Evolutionary conservation across 345 rosid genomes (phyloP).

Genomic region (Citrus medica): DNA sequence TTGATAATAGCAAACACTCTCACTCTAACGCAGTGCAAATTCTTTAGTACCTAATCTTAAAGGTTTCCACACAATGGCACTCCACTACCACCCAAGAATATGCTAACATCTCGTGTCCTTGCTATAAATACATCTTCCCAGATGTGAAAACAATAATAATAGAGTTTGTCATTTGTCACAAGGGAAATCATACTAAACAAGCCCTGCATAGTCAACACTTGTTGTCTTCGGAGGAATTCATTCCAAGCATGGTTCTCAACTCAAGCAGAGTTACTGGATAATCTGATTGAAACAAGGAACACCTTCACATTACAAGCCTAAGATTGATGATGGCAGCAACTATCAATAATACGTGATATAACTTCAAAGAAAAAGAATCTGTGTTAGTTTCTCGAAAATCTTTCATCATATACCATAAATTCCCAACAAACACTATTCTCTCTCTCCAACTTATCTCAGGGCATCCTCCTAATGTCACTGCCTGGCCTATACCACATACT

Average conservation of each 20-base stretch:
- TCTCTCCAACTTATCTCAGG: not conserved
- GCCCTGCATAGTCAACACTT: not conserved
- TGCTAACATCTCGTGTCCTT: too few species aligned
- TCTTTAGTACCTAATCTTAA: too few species aligned
- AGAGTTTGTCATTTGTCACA: not conserved
- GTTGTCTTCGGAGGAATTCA: not conserved
- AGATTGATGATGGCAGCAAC: not conserved
- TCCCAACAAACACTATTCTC: not conserved
- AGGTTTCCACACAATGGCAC: too few species aligned
- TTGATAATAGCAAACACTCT: too few species aligned
- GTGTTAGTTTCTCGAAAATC: not conserved
- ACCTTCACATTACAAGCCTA: not conserved
- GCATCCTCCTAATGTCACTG: not conserved
- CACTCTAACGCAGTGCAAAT: too few species aligned
- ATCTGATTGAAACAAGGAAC: not conserved
- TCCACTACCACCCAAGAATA: too few species aligned
- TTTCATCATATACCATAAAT: not conserved
- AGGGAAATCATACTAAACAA: not conserved
- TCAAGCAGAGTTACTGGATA: not conserved
- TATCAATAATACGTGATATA: not conserved
- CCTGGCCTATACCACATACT: not conserved
- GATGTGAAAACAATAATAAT: too few species aligned
- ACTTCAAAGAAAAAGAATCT: not conserved
- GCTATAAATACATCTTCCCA: too few species aligned
- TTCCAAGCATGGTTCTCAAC: not conserved